Evolutionary conservation across 768 basidiomycete genomes (phyloP), one percentile per base, ranked within the genome.

Genomic region (Tulasnella sp.): DNA sequence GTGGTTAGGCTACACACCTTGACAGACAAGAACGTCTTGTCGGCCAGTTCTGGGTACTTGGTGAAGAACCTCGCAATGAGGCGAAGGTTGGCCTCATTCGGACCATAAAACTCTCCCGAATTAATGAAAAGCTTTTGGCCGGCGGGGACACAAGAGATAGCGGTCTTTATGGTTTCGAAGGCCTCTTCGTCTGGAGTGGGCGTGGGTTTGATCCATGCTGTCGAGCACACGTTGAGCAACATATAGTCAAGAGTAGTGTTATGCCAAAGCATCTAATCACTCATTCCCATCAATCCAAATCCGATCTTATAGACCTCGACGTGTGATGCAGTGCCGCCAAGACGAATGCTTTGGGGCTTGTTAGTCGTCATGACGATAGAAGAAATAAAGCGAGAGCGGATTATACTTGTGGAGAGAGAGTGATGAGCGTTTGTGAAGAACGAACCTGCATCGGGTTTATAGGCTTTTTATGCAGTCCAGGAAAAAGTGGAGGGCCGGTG

Each of bases 261-360:
- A 38, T 38, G 34, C 5, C 7, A 38, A 38, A 15, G 34, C 5
- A 46, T 49, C 15, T n/a, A 58, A 54, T 54, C 24, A 45, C 80
- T 83, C 74, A 82, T 78, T 66, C 75, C 70, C 79, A 81, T 79
- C 49, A 82, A 69, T 0, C 81, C 81, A 65, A 78, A 75, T 29
- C 42, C 60, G 38, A 61, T 48, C 19, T 61, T 61, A 24, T 34
- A 21, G 38, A 62, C 45, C 4, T 51, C 38, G 19, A 62, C 25
- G 1, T 22, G 15, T 2, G 61, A 51, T 15, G 54, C 54, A 3
- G 54, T 44, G 5, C 54, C 54, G 2, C 54, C 54, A 17, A 56
- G 53, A 17, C 38, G n/a, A 17, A 25, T 17, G 41, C 8, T 24
- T 27, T 45, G 53, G 38, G 53, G 53, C 29, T 55, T 41, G 2